Conservation (phyloP, 495 filamentous ascomycete species). For the Penicillium roqueforti region DNA sequence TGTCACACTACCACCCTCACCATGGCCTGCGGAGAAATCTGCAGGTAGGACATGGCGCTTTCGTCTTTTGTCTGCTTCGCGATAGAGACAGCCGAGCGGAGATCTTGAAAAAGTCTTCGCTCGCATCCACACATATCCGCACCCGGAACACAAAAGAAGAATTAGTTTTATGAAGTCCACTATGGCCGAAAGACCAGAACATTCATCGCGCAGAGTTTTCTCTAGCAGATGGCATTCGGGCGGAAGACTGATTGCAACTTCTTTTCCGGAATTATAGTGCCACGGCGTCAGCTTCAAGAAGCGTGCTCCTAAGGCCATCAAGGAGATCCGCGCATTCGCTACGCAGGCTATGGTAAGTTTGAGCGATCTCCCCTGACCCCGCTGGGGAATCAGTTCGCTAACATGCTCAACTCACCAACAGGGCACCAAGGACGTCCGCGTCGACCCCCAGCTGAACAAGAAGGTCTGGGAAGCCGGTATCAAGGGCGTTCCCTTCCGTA, state of each 20-base stretch:
- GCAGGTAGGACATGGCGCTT: slow-evolving; percentile 2
- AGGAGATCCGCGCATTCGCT: slow-evolving; percentile 96
- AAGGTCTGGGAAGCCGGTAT: slow-evolving; percentile 99
- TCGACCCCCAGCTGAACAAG: slow-evolving; percentile 99
- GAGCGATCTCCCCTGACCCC: neutral
- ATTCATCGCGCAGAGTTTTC: slow-evolving; percentile 30
- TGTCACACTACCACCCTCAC: slow-evolving; percentile 2
- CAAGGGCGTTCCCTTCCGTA: slow-evolving; percentile 95
- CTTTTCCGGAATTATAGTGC: slow-evolving; percentile 55
- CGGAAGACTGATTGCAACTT: slow-evolving; percentile 54
- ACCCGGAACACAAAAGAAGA: slow-evolving; percentile 35
- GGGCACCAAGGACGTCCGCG: slow-evolving; percentile 95
- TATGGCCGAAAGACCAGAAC: slow-evolving; percentile 39
- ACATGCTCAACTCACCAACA: slow-evolving; percentile 32
- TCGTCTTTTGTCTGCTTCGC: slow-evolving; percentile 1
- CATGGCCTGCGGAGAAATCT: slow-evolving; percentile 11
- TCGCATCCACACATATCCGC: slow-evolving; percentile 16
- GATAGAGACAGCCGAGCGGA: slow-evolving; percentile 7
- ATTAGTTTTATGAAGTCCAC: slow-evolving; percentile 73
- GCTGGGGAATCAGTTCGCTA: neutral
- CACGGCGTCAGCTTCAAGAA: slow-evolving; percentile 99
- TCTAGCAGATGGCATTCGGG: slow-evolving; percentile 54
- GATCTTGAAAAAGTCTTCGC: slow-evolving; percentile 9
- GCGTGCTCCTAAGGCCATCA: slow-evolving; percentile 95
- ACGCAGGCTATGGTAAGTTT: slow-evolving; percentile 86